phyloP scores from a whole-genome alignment of 441 rosid genomes.

The Mallotus japonicus region DNA sequence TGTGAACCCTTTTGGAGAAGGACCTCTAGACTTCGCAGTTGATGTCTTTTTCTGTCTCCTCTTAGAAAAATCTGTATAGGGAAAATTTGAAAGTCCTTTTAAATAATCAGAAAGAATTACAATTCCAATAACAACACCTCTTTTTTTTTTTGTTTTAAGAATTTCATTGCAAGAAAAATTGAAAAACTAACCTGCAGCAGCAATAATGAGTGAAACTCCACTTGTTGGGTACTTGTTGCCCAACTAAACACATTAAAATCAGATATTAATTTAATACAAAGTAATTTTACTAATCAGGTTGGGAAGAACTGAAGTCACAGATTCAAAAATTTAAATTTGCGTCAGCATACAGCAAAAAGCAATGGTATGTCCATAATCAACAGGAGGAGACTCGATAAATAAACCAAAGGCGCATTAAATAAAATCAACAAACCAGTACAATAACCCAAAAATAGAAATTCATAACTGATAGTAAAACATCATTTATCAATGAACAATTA shows the following conservation, averaged over 20 bases:
- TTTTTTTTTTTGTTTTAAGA: not conserved
- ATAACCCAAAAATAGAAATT: conserved; percentile 11
- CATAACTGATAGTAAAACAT: not conserved
- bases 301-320: not conserved
- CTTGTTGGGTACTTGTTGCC: conserved; percentile 31
- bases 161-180: not conserved
- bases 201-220: conserved; percentile 48
- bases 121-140: not conserved
- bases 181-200: conserved; percentile 56
- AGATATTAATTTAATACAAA: conserved; percentile 19
- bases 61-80: conserved; percentile 62
- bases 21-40: conserved; percentile 46
- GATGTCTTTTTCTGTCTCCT: conserved; percentile 55
- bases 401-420: not conserved
- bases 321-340: conserved; percentile 1
- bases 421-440: not conserved
- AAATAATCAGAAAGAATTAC: conserved; percentile 10
- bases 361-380: conserved; percentile 10
- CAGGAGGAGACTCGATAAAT: not conserved
- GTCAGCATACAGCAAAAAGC: conserved; percentile 1
- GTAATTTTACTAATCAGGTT: not conserved
- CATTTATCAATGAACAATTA: not conserved
- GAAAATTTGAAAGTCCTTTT: not conserved
- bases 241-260: conserved; percentile 30
- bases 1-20: conserved; percentile 48